phyloP scores from a whole-genome alignment of 352 stramenopile genomes.

The Blastocystis sp. region DNA sequence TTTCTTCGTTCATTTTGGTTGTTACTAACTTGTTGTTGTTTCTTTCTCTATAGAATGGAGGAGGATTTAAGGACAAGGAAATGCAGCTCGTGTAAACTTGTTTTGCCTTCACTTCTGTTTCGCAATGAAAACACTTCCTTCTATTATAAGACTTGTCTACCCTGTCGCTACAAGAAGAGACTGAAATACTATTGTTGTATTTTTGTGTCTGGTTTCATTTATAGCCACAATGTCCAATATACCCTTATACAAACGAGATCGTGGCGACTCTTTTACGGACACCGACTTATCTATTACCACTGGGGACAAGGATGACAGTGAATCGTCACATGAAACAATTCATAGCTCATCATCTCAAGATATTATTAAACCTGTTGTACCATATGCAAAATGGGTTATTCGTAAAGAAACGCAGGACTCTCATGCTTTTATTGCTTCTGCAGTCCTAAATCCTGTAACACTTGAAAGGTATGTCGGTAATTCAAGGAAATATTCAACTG shows the following conservation, averaged over 20 bases:
- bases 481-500: slow-evolving; percentile 58
- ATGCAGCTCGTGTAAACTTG: slow-evolving; percentile 59
- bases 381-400: slow-evolving; percentile 9
- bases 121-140: slow-evolving; percentile 27
- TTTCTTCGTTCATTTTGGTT: neutral
- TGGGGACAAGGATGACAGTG: too few species aligned
- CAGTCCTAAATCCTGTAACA: slow-evolving; percentile 35
- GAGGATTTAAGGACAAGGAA: neutral
- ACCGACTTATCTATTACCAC: too few species aligned
- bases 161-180: slow-evolving; percentile 62
- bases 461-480: slow-evolving; percentile 35
- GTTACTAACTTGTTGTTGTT: neutral
- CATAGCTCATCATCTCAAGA: neutral
- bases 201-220: neutral
- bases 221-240: slow-evolving; percentile 61
- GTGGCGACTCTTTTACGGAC: neutral
- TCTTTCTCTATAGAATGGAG: slow-evolving; percentile 16
- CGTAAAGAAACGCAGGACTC: neutral
- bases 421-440: slow-evolving; percentile 50
- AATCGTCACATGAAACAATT: too few species aligned
- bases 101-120: slow-evolving; percentile 52
- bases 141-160: slow-evolving; percentile 59
- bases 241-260: slow-evolving; percentile 49
- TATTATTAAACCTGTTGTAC: neutral
- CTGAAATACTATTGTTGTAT: slow-evolving; percentile 58